A percentile compares a stretch with the other conserved stretches of the same genome.
Evolutionary conservation across 192 early-diverging fungal genomes (phyloP).

Genomic region (Umbelopsis vinacea): DNA sequence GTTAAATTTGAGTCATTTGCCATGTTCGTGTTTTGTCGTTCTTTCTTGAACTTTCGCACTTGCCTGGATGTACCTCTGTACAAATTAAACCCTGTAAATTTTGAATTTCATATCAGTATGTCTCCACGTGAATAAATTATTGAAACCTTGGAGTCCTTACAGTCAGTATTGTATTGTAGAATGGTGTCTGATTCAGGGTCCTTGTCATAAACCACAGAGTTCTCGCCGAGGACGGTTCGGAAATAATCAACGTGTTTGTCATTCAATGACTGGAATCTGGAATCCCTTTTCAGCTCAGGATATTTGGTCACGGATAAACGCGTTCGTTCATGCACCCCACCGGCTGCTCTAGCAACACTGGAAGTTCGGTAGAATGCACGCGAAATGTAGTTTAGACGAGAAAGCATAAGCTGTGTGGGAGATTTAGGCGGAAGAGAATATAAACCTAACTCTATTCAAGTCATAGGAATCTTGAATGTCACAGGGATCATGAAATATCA

Average conservation of each 20-base stretch:
- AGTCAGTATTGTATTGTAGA: background rate
- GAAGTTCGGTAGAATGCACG: constrained; percentile 8
- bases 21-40: no score
- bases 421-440: background rate
- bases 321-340: background rate
- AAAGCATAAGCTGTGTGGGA: background rate
- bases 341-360: background rate
- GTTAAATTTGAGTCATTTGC: background rate
- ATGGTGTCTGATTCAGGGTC: background rate
- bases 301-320: background rate
- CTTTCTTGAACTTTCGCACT: background rate
- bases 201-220: constrained; percentile 2
- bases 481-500: no score
- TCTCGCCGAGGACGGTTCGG: background rate
- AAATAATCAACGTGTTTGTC: constrained; percentile 5
- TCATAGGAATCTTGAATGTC: no score
- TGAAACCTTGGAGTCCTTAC: background rate
- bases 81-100: constrained; percentile 77
- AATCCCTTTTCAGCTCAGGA: background rate
- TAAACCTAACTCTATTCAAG: constrained; percentile 1
- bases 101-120: background rate
- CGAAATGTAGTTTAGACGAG: constrained; percentile 6
- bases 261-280: constrained; percentile 3
- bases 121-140: background rate
- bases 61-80: constrained; percentile 78